These are phyloP conservation scores for Poa pratensis DNA, from an alignment of 176 grass and related monocot species.

Conservation along the genomic window DNA sequence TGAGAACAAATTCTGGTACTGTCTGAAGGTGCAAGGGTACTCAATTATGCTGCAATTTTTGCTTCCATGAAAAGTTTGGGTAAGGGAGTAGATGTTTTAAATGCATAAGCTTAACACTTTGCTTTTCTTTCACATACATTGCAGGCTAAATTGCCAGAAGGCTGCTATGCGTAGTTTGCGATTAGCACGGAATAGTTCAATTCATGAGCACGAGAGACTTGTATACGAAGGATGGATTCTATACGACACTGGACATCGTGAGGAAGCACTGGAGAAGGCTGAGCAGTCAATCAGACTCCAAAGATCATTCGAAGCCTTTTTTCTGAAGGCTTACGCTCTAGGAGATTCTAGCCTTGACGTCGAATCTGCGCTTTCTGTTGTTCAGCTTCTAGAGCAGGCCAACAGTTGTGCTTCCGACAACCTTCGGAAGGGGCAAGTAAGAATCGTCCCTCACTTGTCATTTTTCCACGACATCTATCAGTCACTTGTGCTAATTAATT, in stretches of 20 bases:
- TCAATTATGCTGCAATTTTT: neutral
- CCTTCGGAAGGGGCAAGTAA: constrained; percentile 95
- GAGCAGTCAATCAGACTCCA: constrained; percentile 78
- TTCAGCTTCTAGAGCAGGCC: constrained; percentile 82
- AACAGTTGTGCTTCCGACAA: constrained; percentile 95
- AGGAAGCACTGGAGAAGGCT: constrained; percentile 86
- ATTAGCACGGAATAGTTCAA: constrained; percentile 70
- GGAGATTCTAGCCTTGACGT: constrained; percentile 77
- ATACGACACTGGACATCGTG: constrained; percentile 84
- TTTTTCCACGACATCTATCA: neutral
- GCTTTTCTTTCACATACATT: neutral
- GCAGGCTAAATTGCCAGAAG: constrained; percentile 92
- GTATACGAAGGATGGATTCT: constrained; percentile 98
- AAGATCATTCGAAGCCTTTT: constrained; percentile 96
- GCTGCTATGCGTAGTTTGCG: constrained; percentile 83
- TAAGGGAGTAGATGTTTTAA: neutral
- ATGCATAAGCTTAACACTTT: neutral
- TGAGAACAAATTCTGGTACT: neutral
- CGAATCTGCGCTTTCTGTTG: constrained; percentile 65
- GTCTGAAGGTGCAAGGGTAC: neutral
- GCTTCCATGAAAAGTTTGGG: neutral
- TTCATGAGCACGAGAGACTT: constrained; percentile 73
- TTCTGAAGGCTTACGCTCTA: constrained; percentile 88
- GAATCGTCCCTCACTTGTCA: neutral
- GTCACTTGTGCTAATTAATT: neutral